A percentile compares a stretch with the other conserved stretches of the same genome.
Conservation (phyloP, 23 red algal genomes). For the Gracilaria domingensis region DNA sequence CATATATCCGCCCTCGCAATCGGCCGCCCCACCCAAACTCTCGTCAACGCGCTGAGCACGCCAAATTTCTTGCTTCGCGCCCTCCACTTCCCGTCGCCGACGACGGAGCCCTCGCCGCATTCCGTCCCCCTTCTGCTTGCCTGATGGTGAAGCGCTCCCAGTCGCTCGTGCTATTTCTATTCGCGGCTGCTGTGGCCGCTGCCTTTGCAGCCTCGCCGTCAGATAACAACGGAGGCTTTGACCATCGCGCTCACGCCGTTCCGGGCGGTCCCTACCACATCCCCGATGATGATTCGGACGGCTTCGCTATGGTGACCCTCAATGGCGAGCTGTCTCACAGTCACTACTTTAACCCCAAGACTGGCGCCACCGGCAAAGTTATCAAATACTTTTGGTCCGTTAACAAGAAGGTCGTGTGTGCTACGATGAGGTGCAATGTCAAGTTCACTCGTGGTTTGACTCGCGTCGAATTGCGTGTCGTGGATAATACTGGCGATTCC, state of each 20-base stretch:
- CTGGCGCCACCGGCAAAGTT: conserved; percentile 52
- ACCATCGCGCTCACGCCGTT: conserved; percentile 74
- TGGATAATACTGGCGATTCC: conserved; percentile 64
- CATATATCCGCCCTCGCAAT: background rate
- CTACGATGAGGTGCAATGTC: conserved; percentile 29
- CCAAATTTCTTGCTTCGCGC: background rate
- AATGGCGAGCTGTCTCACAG: conserved; percentile 70
- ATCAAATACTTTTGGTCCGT: conserved; percentile 47
- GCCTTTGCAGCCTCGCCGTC: background rate
- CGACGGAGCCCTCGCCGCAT: background rate
- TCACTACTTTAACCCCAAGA: conserved; percentile 73
- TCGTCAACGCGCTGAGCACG: background rate
- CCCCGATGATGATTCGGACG: conserved; percentile 44
- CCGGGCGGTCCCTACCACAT: conserved; percentile 63
- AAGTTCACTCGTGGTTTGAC: conserved; percentile 49
- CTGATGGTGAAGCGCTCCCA: background rate
- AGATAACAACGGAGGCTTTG: conserved; percentile 52
- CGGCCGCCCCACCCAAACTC: background rate
- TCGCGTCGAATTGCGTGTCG: conserved; percentile 34
- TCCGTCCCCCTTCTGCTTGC: background rate
- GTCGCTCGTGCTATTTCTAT: background rate
- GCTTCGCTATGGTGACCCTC: conserved; percentile 40
- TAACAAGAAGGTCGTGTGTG: conserved; percentile 25
- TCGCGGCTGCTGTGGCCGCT: background rate
- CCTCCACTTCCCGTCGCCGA: background rate